Evolutionary conservation across 805 yeast genomes (phyloP), one percentile per base, ranked within the genome.

Genomic region (Sungouiozyma intestinalis): DNA sequence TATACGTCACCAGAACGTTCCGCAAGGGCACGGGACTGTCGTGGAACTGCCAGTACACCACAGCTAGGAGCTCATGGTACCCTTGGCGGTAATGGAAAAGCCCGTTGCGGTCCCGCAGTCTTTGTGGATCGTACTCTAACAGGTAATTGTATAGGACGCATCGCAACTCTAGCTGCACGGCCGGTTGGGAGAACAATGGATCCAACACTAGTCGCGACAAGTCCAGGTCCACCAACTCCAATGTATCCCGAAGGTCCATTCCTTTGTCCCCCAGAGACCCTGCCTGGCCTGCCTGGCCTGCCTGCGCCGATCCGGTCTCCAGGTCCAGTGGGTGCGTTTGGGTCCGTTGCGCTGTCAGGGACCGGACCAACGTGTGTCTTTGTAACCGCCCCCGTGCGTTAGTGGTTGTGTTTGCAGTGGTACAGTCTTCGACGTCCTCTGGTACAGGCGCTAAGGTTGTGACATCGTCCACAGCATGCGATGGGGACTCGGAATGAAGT

Each of bases 161-260:
- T 31, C 54, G 44, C 56, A 60, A 52, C 31, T 51, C 47, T 4
- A 48, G 47, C 44, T 53, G 54, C 17, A 52, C 45, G 14, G 37
- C 40, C 1, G 48, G 42, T 6, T 47, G 39, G 35, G 39, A 45
- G 40, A 54, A 53, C 2, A 54, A 51, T 9, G 47, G 52, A 36
- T 55, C 55, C 7, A 55, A 42, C 42, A 55, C 46, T 24, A 60
- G 48, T 27, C 64, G 43, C 2, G 55, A 49, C 8, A 60, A 46
- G 42, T 60, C 64, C 33, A 60, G 40, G 33, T 54, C 57, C 7
- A 60, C 50, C 20, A 60, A 51, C 17, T 57, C 62, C 17, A 56
- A 42, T 3, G 57, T 55, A 4, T 55, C 63, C 2, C 42, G 35
- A 21, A 58, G 18, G 13, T 48, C 31, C 42, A 54, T 40, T 16